Base-by-base conservation (phyloP, 2,329 filamentous ascomycete species). In the Madurella mycetomatis region DNA sequence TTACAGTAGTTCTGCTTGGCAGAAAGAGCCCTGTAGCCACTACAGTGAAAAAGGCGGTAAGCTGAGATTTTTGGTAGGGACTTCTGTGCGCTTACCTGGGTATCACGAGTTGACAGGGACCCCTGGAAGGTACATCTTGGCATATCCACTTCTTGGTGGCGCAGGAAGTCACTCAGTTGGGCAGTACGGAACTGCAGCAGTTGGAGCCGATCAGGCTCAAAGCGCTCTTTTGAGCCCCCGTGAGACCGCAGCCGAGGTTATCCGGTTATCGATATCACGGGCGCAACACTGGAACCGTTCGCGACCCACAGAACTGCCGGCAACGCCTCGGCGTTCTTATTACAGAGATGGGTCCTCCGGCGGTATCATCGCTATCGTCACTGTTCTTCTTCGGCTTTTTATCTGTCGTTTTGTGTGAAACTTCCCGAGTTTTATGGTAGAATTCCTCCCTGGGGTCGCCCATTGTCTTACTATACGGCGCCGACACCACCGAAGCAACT, bases 181-280 rank as follows among this genome's bases (percentile, higher is more conserved):
- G n/a, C n/a, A n/a, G n/a, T n/a, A n/a, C n/a, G n/a, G n/a, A n/a
- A n/a, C n/a, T n/a, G n/a, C n/a, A n/a, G n/a, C n/a, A n/a, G n/a
- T n/a, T n/a, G n/a, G n/a, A n/a, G n/a, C n/a, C n/a, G n/a, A n/a
- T n/a, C n/a, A n/a, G n/a, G n/a, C n/a, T n/a, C n/a, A n/a, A 42
- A 49, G 34, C 43, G 25, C 25, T 25, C 25, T 25, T 25, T 49
- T 32, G 39, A 41, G 13, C 41, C 7, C 7, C 46, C 8, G 46
- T 47, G 46, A 46, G 45, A 41, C 34, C 44, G 51, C 50, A 55
- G 55, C 61, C 61, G 61, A 63, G 61, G 61, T 61, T 60, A 56
- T 55, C 61, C 58, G 59, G 61, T 50, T 55, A 63, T 56, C 54
- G 56, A 55, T 52, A 57, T 61, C 60, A 62, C 59, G 55, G 59